Conservation (phyloP, 2,329 filamentous ascomycete species). For the Cadophora sp. region DNA sequence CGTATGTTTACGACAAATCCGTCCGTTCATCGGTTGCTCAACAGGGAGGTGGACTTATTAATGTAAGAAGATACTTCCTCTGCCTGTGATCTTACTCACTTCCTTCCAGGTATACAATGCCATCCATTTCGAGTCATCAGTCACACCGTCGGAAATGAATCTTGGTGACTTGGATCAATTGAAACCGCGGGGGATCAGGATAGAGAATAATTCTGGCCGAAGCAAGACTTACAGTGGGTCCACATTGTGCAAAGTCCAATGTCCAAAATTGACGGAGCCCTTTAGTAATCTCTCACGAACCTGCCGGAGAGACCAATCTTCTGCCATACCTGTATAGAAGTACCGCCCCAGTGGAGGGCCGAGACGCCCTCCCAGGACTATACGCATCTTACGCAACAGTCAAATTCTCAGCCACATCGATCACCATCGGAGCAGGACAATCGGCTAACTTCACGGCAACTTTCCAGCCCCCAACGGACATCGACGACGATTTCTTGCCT, state of each 20-base stretch:
- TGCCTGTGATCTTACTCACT: background rate
- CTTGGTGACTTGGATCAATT: slow-evolving; percentile 29
- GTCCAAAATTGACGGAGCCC: background rate
- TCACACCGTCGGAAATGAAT: slow-evolving; percentile 35
- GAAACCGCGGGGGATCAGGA: slow-evolving; percentile 17
- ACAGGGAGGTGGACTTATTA: slow-evolving; percentile 47
- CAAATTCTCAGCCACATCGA: background rate
- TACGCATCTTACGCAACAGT: slow-evolving; percentile 1
- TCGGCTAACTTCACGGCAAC: slow-evolving; percentile 32
- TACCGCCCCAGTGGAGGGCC: background rate
- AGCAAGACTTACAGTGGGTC: slow-evolving; percentile 6
- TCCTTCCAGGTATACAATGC: background rate
- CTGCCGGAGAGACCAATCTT: background rate
- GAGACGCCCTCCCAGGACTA: background rate
- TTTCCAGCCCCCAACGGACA: slow-evolving; percentile 28
- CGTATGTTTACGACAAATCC: slow-evolving; percentile 42
- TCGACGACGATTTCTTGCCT: background rate
- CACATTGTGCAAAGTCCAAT: background rate
- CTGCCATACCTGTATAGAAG: background rate
- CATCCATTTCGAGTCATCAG: background rate
- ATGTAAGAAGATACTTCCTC: slow-evolving; percentile 28
- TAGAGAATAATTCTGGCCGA: slow-evolving; percentile 1
- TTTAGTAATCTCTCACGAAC: slow-evolving; percentile 4
- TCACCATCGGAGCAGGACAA: slow-evolving; percentile 36
- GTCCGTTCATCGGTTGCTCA: slow-evolving; percentile 44